These are phyloP conservation scores for Podila verticillata DNA, from an alignment of 192 early-diverging fungal genomes.

Conservation along the genomic window DNA sequence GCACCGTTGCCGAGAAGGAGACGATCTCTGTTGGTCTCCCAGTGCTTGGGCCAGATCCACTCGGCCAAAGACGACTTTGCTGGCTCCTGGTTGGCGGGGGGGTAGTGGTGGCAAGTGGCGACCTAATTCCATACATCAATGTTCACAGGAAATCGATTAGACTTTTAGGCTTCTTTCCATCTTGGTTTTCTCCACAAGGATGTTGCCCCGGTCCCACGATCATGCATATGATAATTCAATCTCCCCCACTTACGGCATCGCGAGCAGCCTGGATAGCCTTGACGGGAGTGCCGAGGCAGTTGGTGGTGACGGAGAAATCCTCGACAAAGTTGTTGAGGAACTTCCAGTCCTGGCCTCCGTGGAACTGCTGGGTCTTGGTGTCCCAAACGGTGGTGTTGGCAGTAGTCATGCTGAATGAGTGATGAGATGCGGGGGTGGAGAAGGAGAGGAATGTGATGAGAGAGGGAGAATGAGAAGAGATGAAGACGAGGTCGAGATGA, in stretches of 20 bases:
- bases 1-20: slow-evolving; percentile 91
- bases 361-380: slow-evolving; percentile 88
- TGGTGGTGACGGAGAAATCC: slow-evolving; percentile 93
- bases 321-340: slow-evolving; percentile 89
- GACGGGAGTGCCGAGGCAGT: slow-evolving; percentile 84
- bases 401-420: slow-evolving; percentile 15
- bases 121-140: slow-evolving; percentile 29
- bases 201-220: too few relatives aligned
- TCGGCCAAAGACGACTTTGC: slow-evolving; percentile 82
- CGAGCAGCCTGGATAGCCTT: slow-evolving; percentile 77
- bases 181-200: too few relatives aligned
- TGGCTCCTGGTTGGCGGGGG: slow-evolving; percentile 92
- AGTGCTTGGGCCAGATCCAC: slow-evolving; percentile 80
- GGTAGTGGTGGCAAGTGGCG: slow-evolving; percentile 85
- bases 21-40: slow-evolving; percentile 64
- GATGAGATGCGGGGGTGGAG: not conserved
- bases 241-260: slow-evolving; percentile 65
- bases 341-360: slow-evolving; percentile 88
- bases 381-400: slow-evolving; percentile 73
- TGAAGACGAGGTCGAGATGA: not conserved
- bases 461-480: not conserved
- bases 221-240: not conserved
- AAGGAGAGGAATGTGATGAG: not conserved
- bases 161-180: too few relatives aligned
- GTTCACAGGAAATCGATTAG: too few relatives aligned